Conservation (phyloP, 192 early-diverging fungal species). For the Coemansia sp. region DNA sequence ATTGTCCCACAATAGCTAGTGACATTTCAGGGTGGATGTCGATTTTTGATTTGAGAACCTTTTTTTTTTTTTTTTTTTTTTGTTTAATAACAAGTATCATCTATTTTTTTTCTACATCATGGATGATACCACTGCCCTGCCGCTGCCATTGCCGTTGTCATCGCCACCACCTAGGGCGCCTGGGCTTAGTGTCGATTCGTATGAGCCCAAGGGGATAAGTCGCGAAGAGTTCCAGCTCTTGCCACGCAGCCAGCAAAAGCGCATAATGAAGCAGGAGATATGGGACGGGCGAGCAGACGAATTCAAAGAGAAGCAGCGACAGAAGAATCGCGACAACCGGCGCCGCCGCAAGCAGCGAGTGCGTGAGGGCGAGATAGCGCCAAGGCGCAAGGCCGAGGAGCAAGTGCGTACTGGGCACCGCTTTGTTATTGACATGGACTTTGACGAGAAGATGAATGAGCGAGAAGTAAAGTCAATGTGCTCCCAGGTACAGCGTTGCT, state of each 20-base stretch:
- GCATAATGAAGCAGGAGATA: conserved; percentile 60
- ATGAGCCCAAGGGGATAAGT: conserved; percentile 25
- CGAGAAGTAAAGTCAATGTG: conserved; percentile 72
- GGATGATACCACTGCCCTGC: background rate
- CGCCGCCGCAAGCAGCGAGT: conserved; percentile 55
- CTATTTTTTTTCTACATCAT: background rate
- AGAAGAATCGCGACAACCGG: conserved; percentile 53
- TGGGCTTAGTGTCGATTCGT: conserved; percentile 33
- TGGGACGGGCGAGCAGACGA: conserved; percentile 54
- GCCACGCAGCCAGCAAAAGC: conserved; percentile 75
- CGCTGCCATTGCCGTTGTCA: background rate
- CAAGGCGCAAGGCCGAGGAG: conserved; percentile 45
- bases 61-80: too few relatives aligned
- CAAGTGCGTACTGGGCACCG: conserved; percentile 56
- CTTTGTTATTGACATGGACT: conserved; percentile 77
- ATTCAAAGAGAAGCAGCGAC: conserved; percentile 41
- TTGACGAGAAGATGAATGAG: conserved; percentile 74
- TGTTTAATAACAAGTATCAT: background rate
- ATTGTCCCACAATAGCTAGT: background rate
- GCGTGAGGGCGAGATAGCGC: conserved; percentile 28
- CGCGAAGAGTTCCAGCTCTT: conserved; percentile 51
- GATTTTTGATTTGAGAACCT: too few relatives aligned
- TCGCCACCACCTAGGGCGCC: background rate
- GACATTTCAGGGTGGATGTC: background rate
- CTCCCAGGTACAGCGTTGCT: conserved; percentile 73